Conservation (phyloP, 2,329 filamentous ascomycete species). For the Fusarium cicatricum region DNA sequence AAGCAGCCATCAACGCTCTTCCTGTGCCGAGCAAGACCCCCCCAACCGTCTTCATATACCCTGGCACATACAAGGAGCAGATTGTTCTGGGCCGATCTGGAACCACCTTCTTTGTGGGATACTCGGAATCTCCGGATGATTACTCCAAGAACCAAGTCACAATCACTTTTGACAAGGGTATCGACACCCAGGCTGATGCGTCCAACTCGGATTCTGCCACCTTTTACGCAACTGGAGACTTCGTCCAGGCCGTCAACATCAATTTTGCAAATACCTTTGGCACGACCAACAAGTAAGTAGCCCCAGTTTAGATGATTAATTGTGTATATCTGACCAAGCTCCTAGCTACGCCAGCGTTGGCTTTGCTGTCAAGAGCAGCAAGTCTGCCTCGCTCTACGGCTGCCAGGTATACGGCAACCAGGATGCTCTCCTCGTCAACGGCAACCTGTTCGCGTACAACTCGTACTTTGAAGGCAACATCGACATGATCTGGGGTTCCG, state of each 20-base stretch:
- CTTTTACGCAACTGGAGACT: constrained; percentile 37
- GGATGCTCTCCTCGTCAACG: constrained; percentile 58
- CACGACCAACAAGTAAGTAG: constrained; percentile 28
- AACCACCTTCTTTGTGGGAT: constrained; percentile 31
- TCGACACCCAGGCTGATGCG: constrained; percentile 33
- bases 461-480: constrained; percentile 58
- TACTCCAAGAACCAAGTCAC: constrained; percentile 36
- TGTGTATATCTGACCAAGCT: not conserved
- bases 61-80: constrained; percentile 67
- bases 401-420: constrained; percentile 57
- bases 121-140: constrained; percentile 38
- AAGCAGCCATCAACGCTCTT: constrained; percentile 40
- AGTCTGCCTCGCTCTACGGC: constrained; percentile 49
- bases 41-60: constrained; percentile 48
- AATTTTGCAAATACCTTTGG: constrained; percentile 38
- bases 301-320: fast-evolving
- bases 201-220: constrained; percentile 40
- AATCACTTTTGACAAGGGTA: constrained; percentile 33
- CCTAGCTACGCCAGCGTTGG: constrained; percentile 54
- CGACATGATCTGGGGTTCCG: constrained; percentile 55
- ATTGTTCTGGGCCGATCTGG: constrained; percentile 23
- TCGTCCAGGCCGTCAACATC: constrained; percentile 39
- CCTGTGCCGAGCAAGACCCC: constrained; percentile 20
- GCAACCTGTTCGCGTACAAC: constrained; percentile 56
- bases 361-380: constrained; percentile 52